Evolutionary conservation across 2,329 filamentous ascomycete species (phyloP).

Genomic region (Verticillium alfalfae): DNA sequence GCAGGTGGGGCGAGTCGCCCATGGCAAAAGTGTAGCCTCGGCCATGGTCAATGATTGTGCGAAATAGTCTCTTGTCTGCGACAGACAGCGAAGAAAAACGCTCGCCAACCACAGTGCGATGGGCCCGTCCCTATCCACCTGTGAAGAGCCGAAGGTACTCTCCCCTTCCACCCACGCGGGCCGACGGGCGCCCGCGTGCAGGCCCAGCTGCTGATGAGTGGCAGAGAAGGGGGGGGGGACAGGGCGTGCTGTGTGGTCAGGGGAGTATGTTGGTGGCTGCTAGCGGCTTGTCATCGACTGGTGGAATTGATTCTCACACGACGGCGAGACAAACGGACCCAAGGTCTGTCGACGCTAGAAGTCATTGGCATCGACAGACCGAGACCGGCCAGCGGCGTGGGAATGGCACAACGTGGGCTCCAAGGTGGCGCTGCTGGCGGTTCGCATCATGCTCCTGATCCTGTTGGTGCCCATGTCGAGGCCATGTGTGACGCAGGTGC

Average conservation of each 20-base stretch:
- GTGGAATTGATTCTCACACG: background rate
- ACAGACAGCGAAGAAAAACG: background rate
- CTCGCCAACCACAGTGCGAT: background rate
- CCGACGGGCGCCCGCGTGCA: background rate
- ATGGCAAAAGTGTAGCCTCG: background rate
- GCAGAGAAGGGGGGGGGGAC: background rate
- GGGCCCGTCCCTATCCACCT: background rate
- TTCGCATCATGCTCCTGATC: background rate
- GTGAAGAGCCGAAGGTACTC: background rate
- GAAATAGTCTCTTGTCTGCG: background rate
- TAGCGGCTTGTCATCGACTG: background rate
- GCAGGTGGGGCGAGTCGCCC: background rate
- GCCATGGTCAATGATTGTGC: background rate
- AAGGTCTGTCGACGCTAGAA: background rate
- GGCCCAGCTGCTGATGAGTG: background rate
- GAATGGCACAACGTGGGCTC: background rate
- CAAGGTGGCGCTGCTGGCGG: background rate
- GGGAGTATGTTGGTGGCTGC: background rate
- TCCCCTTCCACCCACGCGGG: background rate
- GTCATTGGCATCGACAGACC: background rate
- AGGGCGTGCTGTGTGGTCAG: background rate
- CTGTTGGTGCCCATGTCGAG: background rate
- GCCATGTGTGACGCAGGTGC: background rate
- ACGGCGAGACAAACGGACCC: background rate
- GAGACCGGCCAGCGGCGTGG: background rate